Conservation (phyloP, 106 monocot genomes). For the Cymbidium sinense region DNA sequence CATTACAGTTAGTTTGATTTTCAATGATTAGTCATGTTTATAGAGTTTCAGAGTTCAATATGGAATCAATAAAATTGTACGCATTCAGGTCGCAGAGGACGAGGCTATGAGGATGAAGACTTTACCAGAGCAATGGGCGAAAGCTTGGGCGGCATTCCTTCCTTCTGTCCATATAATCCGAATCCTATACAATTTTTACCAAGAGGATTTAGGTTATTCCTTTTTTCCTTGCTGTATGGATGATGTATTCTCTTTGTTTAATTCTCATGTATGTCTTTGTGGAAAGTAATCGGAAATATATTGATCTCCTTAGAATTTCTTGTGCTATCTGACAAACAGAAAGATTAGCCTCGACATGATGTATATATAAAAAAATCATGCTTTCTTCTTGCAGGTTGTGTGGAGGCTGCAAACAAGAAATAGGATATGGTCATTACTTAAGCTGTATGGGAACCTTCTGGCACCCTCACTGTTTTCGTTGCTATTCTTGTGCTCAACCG, state of each 20-base stretch:
- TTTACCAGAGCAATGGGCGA: slow-evolving; percentile 58
- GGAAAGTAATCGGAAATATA: background rate
- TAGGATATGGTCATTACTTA: slow-evolving; percentile 90
- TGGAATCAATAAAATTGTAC: background rate
- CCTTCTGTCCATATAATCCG: slow-evolving; percentile 33
- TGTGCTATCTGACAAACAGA: background rate
- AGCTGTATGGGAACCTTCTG: slow-evolving; percentile 91
- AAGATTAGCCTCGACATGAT: background rate
- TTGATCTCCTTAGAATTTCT: background rate
- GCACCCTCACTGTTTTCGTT: slow-evolving; percentile 91
- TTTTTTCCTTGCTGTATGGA: background rate
- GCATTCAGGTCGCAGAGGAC: slow-evolving; percentile 26
- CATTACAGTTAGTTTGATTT: background rate
- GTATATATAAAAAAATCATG: background rate
- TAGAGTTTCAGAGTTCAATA: background rate
- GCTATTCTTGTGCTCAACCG: slow-evolving; percentile 46
- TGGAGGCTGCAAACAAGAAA: slow-evolving; percentile 79
- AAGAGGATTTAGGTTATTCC: slow-evolving; percentile 60
- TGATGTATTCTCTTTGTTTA: background rate
- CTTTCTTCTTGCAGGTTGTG: slow-evolving; percentile 40
- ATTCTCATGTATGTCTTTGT: background rate
- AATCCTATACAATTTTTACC: slow-evolving; percentile 41
- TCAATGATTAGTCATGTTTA: background rate
- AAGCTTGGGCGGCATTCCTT: slow-evolving; percentile 35
- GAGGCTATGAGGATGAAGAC: slow-evolving; percentile 54